A percentile compares a stretch with the other conserved stretches of the same genome.
These are phyloP conservation scores for Pelargonium australe DNA, from an alignment of 441 rosid species.

Conservation along the genomic window DNA sequence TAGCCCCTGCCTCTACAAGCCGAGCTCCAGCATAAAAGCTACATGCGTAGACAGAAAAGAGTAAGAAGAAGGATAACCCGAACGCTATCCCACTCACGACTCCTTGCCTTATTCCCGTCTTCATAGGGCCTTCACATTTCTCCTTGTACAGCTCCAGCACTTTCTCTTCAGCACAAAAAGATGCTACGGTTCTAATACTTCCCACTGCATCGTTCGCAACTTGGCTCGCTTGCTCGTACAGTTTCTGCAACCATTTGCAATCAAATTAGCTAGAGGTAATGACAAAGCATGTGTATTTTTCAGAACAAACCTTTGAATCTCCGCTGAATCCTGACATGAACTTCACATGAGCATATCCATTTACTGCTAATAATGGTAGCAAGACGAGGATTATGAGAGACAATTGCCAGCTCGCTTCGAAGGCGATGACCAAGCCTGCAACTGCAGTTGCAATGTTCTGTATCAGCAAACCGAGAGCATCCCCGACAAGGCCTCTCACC, in stretches of 20 bases:
- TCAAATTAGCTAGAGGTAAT: background rate
- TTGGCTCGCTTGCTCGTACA: slow-evolving; percentile 82
- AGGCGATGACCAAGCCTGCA: slow-evolving; percentile 53
- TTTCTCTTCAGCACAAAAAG: slow-evolving; percentile 75
- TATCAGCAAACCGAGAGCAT: slow-evolving; percentile 45
- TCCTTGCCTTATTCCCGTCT: slow-evolving; percentile 56
- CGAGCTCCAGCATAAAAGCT: slow-evolving; percentile 76
- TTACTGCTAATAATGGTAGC: slow-evolving; percentile 40
- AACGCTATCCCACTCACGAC: slow-evolving; percentile 57
- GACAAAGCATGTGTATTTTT: too few species aligned
- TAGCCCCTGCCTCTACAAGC: slow-evolving; percentile 43
- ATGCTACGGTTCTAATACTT: slow-evolving; percentile 80
- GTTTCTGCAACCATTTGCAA: slow-evolving; percentile 33
- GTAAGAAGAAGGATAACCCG: slow-evolving; percentile 51
- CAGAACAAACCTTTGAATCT: slow-evolving; percentile 50
- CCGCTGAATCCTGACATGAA: slow-evolving; percentile 59
- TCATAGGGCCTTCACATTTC: slow-evolving; percentile 66
- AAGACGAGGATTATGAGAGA: slow-evolving; percentile 41
- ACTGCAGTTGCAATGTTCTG: slow-evolving; percentile 45
- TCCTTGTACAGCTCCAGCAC: slow-evolving; percentile 52
- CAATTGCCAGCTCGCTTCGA: slow-evolving; percentile 55
- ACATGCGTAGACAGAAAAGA: slow-evolving; percentile 45
- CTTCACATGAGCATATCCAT: slow-evolving; percentile 42
- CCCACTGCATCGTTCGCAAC: slow-evolving; percentile 80
- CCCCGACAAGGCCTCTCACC: slow-evolving; percentile 53